Evolutionary conservation across 2,329 filamentous ascomycete species (phyloP), one percentile per base, ranked within the genome.

Genomic region (Trematosphaeria pertusa): DNA sequence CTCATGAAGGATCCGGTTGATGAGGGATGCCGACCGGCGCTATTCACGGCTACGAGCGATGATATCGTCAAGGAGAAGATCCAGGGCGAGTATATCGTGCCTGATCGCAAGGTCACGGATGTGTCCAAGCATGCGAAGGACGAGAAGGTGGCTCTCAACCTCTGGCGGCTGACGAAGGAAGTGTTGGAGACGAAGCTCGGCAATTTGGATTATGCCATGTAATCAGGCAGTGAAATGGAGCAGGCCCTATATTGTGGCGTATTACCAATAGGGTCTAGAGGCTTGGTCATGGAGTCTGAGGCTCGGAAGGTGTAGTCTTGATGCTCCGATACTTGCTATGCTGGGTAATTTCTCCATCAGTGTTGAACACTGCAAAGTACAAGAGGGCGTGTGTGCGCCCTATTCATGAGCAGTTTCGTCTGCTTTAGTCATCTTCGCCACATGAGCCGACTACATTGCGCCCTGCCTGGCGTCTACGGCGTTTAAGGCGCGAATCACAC

Each of bases 1-100:
- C 76, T 81, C 48, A 73, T 81, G 75, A 78, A 78, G 46, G 75
- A 80, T 50, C 75, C 77, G 0, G 64, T 80, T 0, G 70, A 75
- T 18, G 47, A 77, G 42, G 78, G 78, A 1, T 81, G 78, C 50
- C 65, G 78, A 14, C 54, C 76, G 2, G 76, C 74, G 10, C 47
- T 81, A 21, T 81, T 79, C 54, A 78, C 78, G 4, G 72, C 75
- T 1, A 78, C 78, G 3, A 75, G 71, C 42, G 61, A 69, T 12
- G 75, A 76, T 40, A 62, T 81, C 1, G 67, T 60, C 1, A 70
- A 69, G 37, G 72, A 80, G 33, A 64, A 68, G 20, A 72, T 81
- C 8, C 74, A 77, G 48, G 78, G 76, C 1, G 57, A 65, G 46
- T 81, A 81, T 50, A 67, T 81, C 39, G 70, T 81, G 11, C 77